Base-by-base conservation (phyloP, 768 basidiomycete species). In the Hypsizygus marmoreus region DNA sequence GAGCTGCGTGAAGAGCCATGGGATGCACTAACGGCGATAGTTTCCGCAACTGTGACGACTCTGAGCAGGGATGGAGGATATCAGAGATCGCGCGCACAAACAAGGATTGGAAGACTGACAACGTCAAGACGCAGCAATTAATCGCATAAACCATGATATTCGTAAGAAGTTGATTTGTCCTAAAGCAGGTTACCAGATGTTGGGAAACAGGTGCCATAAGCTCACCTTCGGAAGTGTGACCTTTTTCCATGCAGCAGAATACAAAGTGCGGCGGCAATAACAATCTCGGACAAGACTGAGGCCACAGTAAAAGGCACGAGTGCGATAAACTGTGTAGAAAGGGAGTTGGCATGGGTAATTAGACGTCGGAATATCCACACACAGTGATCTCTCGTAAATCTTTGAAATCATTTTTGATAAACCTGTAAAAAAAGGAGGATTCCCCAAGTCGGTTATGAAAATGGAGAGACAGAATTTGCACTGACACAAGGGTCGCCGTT, bases 101-200 rank as follows among this genome's bases (percentile, higher is more conserved):
- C 29, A 14, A 13, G 28, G 1, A 4, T 60, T n/a, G n/a, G n/a
- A n/a, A n/a, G n/a, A n/a, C 73, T 42, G 47, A 77, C 75, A 72
- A 72, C 23, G 76, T 77, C 29, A 78, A 55, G 8, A 78, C 47
- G 43, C 75, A 77, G 4, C 75, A 74, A 48, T 77, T 77, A 50
- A 78, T 73, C 4, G 76, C 72, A 50, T 73, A 78, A 19, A 78
- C 56, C 4, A 77, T 78, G 19, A 78, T 57, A 2, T 59, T 65
- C 11, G 70, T 70, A 12, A 78, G 58, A 10, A 77, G 46, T 1
- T 57, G 63, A 37, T 75, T 71, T 2, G 76, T 75, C 22, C 75
- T 77, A 40, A 14, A 28, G 8, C 40, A 5, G 42, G 40, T 20
- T 9, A 25, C 34, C 11, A 16, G 23, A 45, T 20, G 0, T 14